Base-by-base conservation (phyloP, 2,329 filamentous ascomycete species). In the Paramyrothecium sp. region DNA sequence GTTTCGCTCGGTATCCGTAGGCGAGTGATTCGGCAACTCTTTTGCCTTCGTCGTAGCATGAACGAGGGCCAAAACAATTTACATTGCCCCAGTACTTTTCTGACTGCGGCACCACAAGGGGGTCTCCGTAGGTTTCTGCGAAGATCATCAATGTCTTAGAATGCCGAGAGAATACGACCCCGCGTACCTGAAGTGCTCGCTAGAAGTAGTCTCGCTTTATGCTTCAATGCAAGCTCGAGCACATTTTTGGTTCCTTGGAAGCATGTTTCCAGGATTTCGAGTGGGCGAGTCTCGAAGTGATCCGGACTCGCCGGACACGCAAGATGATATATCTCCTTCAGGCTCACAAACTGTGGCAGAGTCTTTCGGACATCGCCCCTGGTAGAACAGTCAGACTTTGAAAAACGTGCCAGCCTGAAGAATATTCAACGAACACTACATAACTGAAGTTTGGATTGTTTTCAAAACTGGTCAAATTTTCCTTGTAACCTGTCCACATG, bases 11-110 rank as follows among this genome's bases (percentile, higher is more conserved):
- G 22, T 68, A 68, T 0, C 60, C 60, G 7, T 74, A 77, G 12
- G 65, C 69, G 0, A 77, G 67, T 5, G 74, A 66, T 58, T 77
- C 75, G 10, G 70, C 67, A 2, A 71, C 71, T 17, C 74, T 65
- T 55, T 77, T 77, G 2, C 74, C 74, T 60, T 77, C 75, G 51
- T 77, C 75, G 44, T 76, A 77, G 60, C 75, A 77, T 1, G 75
- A 67, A 1, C 75, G 68, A 0, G 73, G 71, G 2, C 75, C 75
- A 57, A 75, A 72, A 46, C 71, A 71, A 54, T 76, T 77, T 19
- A 76, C 74, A 44, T 77, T 73, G 7, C 75, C 75, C 61, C 71
- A 69, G 54, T 77, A 76, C 0, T 58, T 63, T 60, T 74, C 63
- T 4, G 58, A 16, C 34, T 61, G 62, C 51, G 20, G 58, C 17